These are phyloP conservation scores for Barnettozyma salicaria DNA, from an alignment of 805 yeast species.

Conservation along the genomic window DNA sequence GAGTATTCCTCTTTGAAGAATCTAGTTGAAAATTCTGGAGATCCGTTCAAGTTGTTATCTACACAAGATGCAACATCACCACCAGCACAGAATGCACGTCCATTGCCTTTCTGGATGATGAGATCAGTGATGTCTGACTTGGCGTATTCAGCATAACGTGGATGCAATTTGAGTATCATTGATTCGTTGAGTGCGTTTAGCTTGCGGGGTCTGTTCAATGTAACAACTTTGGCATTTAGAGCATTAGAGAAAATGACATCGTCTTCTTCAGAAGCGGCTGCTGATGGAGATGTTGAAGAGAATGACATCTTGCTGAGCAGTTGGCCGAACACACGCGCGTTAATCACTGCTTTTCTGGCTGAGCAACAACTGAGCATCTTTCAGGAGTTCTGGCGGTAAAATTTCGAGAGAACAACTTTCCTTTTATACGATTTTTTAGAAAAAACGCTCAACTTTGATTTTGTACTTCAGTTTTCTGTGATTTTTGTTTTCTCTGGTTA, in stretches of 20 bases:
- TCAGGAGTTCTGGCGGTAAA: too few relatives aligned
- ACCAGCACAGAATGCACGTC: constrained; percentile 81
- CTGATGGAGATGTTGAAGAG: constrained; percentile 2
- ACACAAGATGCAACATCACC: constrained; percentile 91
- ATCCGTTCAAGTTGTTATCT: constrained; percentile 42
- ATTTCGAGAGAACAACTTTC: too few relatives aligned
- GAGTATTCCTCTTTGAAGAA: constrained; percentile 80
- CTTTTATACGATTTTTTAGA: too few relatives aligned
- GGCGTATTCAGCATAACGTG: constrained; percentile 71
- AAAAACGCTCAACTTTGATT: too few relatives aligned
- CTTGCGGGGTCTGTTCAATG: constrained; percentile 74
- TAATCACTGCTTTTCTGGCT: too few relatives aligned
- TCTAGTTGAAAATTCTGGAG: constrained; percentile 44
- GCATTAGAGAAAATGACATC: constrained; percentile 61
- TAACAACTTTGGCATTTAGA: constrained; percentile 64
- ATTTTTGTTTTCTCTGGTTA: too few relatives aligned
- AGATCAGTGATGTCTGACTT: constrained; percentile 60
- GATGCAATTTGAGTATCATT: constrained; percentile 68
- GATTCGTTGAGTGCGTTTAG: constrained; percentile 76
- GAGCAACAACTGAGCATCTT: too few relatives aligned
- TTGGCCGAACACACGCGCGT: too few relatives aligned
- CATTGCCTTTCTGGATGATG: constrained; percentile 59
- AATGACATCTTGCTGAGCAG: too few relatives aligned
- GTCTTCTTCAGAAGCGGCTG: constrained; percentile 19
- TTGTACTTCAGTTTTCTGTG: too few relatives aligned